Evolutionary conservation across 2,329 filamentous ascomycete genomes (phyloP).

Genomic region (Scytalidium sp.): DNA sequence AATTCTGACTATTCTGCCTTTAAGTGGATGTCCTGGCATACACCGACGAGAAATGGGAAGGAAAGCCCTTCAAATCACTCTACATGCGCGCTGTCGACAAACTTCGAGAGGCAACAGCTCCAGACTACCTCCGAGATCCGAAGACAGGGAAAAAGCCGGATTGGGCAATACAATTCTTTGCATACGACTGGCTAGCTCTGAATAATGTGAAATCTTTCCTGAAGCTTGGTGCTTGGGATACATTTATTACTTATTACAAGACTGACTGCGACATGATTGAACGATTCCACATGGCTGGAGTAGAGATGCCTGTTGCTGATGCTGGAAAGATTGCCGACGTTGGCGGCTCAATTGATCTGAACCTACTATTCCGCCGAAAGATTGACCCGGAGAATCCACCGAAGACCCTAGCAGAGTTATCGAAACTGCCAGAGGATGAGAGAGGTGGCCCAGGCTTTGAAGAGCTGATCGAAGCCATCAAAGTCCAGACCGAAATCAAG

Average conservation of each 20-base stretch:
- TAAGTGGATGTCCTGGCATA: slow-evolving; percentile 1
- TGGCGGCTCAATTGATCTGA: slow-evolving; percentile 39
- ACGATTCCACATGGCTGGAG: slow-evolving; percentile 41
- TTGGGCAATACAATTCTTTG: slow-evolving; percentile 51
- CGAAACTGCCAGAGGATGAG: slow-evolving; percentile 5
- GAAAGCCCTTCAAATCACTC: slow-evolving; percentile 8
- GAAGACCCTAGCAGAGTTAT: slow-evolving; percentile 5
- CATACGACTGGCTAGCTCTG: slow-evolving; percentile 53
- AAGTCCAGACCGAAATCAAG: slow-evolving; percentile 7
- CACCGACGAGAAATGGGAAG: slow-evolving; percentile 1
- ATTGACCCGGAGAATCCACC: slow-evolving; percentile 5
- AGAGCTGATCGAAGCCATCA: slow-evolving; percentile 8
- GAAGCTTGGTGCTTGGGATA: slow-evolving; percentile 49
- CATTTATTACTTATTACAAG: slow-evolving; percentile 52
- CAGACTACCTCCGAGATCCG: slow-evolving; percentile 1
- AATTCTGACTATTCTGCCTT: not conserved
- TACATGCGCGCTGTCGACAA: slow-evolving; percentile 11
- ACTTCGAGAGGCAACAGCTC: slow-evolving; percentile 7
- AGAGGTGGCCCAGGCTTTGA: slow-evolving; percentile 3
- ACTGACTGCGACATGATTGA: slow-evolving; percentile 54
- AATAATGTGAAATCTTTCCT: slow-evolving; percentile 47
- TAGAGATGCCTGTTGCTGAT: slow-evolving; percentile 35
- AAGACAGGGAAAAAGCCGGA: slow-evolving; percentile 1
- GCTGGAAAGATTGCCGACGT: slow-evolving; percentile 42
- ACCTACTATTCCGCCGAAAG: slow-evolving; percentile 38